Base-by-base conservation (phyloP, 805 yeast species). In the Torulaspora indica region DNA sequence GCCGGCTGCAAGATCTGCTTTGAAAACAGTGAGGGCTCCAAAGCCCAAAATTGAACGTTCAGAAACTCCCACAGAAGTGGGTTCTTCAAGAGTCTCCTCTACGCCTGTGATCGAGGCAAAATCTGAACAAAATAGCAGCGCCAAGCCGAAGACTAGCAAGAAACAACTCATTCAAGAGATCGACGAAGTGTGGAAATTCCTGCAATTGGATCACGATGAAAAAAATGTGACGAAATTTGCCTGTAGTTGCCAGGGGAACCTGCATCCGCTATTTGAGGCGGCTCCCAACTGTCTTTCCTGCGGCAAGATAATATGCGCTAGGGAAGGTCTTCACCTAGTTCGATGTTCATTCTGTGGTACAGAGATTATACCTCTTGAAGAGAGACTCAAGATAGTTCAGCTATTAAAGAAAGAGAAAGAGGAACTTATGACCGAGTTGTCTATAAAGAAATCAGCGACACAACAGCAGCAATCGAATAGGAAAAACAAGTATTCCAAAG, bases 201-300 rank as follows among this genome's bases (percentile, higher is more conserved):
- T 80, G 53, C 82, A 84, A 49, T 50, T 73, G 4, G 58, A 60
- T 6, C 49, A 54, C 18, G 25, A 44, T 15, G 53, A 52, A 7
- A 44, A 43, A 3, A 48, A 52, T 45, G 48, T 54, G 13, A 48
- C 48, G 17, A 55, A 57, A 9, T 60, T 70, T 14, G 59, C 55
- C 4, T 90, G 98, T 60, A 77, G 82, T 49, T 90, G 98, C 58
- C 85, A 82, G 79, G 97, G 91, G 1, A 77, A 84, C 0, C 71
- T 85, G 47, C 98, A 93, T 59, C 95, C 96, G 3, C 67, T 93
- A 24, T 84, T 88, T 50, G 95, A 86, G 45, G 75, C 84, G 51
- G 93, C 95, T 2, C 98, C 98, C 1, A 93, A 93, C 61, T 93
- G 99, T 57, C 66, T 93, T 32, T 81, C 84, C 47, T 93, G 99